Base-by-base conservation (phyloP, 2,329 filamentous ascomycete genomes). In the Ascochyta koolunga region DNA sequence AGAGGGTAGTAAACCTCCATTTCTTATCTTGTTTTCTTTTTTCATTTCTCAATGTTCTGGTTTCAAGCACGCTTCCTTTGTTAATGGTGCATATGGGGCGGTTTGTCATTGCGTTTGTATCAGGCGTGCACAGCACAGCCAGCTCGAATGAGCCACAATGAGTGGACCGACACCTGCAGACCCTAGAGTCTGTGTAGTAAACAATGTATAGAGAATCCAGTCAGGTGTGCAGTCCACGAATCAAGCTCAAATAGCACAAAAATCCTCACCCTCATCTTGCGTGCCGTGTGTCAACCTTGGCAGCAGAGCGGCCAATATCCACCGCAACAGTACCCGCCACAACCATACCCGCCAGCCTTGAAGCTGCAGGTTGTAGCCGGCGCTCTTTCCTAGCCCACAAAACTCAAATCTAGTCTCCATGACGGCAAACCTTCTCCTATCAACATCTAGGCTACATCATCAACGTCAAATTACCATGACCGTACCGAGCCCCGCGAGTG, bases 51-150 rank as follows among this genome's bases (percentile, higher is more conserved):
- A 41, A 33, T 54, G 29, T 45, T 41, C n/a, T 37, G 46, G 35
- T 50, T 22, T 36, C 16, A 36, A 21, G 36, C 39, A 50, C 27
- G 45, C 24, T 54, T 49, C 51, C 29, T 50, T 54, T 54, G 51
- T 54, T 36, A 54, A 45, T 31, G 51, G 51, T 45, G 51, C 37
- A 45, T 48, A 32, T 11, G 51, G 51, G 41, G 46, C 40, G 18
- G 22, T 41, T 38, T 41, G 45, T 32, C 40, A 45, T 54, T 44
- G 21, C 18, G 21, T 45, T 49, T 36, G 36, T 45, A 45, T 40
- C 41, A 54, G 45, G 40, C 41, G 45, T 54, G 51, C 31, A 38
- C 36, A 25, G 51, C 51, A 54, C 40, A 50, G 46, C 36, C 51
- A 42, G 45, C 45, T 50, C 45, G 27, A 46, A 13, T 25, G 45